These are phyloP conservation scores for Pittosporum tobira DNA, from an alignment of 129 eudicot genomes.

Conservation along the genomic window DNA sequence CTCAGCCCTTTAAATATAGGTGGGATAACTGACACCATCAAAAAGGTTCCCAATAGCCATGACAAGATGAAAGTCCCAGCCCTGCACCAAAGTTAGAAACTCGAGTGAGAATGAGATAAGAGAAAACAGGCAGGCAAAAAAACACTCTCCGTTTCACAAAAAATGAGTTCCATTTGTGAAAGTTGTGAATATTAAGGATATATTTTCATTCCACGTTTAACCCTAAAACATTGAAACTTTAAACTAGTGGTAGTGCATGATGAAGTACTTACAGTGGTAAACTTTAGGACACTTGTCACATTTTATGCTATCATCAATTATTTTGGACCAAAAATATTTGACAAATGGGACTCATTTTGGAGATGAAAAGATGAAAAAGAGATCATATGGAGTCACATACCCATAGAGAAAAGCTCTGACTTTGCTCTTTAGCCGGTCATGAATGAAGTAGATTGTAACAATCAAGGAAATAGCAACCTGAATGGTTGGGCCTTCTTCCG, in stretches of 20 bases:
- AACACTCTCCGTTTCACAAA: no score
- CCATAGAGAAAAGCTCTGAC: slow-evolving; percentile 82
- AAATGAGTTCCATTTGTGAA: no score
- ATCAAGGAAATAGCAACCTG: slow-evolving; percentile 79
- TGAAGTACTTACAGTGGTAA: neutral
- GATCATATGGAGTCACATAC: slow-evolving; percentile 33
- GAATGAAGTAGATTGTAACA: slow-evolving; percentile 60
- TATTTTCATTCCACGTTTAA: no score
- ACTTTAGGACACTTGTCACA: neutral
- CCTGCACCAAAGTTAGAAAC: slow-evolving; percentile 36
- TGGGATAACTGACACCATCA: slow-evolving; percentile 88
- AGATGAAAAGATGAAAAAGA: neutral
- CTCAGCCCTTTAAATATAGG: slow-evolving; percentile 81
- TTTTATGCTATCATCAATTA: no score
- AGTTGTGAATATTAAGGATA: no score
- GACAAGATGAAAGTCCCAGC: slow-evolving; percentile 68
- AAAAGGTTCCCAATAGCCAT: slow-evolving; percentile 88
- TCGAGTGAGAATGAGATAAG: no score
- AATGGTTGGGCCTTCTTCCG: slow-evolving; percentile 97
- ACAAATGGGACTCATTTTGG: neutral
- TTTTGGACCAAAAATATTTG: no score
- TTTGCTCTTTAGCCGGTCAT: slow-evolving; percentile 78
- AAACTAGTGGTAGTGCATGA: no score
- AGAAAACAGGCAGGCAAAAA: no score
- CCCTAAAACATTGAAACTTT: no score